These are phyloP conservation scores for Diplodia sapinea DNA, from an alignment of 2,329 filamentous ascomycete species.

Conservation along the genomic window DNA sequence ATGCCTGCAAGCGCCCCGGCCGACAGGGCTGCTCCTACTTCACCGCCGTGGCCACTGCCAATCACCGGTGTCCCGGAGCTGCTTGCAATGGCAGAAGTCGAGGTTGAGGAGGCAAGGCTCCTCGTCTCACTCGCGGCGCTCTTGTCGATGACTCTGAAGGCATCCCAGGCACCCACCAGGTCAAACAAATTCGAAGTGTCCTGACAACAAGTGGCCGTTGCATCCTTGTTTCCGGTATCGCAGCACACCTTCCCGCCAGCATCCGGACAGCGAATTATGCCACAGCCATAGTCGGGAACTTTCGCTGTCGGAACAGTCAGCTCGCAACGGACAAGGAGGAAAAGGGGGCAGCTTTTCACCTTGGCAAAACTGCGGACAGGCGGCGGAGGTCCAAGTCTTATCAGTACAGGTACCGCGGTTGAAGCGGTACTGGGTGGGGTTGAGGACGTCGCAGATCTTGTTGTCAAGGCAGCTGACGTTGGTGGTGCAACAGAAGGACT, in stretches of 20 bases:
- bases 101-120: neutral
- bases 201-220: conserved; percentile 17
- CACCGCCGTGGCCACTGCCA: too few relatives aligned
- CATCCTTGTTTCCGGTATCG: conserved; percentile 19
- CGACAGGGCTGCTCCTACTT: neutral
- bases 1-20: conserved; percentile 13
- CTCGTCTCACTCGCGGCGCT: neutral
- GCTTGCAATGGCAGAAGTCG: neutral
- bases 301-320: neutral
- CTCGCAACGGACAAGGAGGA: neutral
- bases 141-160: conserved; percentile 12
- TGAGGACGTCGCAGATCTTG: conserved; percentile 20
- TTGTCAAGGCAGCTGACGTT: conserved; percentile 25
- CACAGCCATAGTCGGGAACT: conserved; percentile 9
- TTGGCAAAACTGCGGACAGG: conserved; percentile 25
- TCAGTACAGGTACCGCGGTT: conserved; percentile 28
- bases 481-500: conserved; percentile 25
- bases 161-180: conserved; percentile 9
- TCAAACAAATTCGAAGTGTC: conserved; percentile 12
- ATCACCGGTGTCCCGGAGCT: neutral
- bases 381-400: conserved; percentile 26
- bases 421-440: conserved; percentile 15
- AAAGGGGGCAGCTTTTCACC: neutral
- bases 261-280: conserved; percentile 9
- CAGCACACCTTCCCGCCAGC: conserved; percentile 14